Evolutionary conservation across 2,329 filamentous ascomycete species (phyloP), one percentile per base, ranked within the genome.

Genomic region (Pseudocercospora ulei): DNA sequence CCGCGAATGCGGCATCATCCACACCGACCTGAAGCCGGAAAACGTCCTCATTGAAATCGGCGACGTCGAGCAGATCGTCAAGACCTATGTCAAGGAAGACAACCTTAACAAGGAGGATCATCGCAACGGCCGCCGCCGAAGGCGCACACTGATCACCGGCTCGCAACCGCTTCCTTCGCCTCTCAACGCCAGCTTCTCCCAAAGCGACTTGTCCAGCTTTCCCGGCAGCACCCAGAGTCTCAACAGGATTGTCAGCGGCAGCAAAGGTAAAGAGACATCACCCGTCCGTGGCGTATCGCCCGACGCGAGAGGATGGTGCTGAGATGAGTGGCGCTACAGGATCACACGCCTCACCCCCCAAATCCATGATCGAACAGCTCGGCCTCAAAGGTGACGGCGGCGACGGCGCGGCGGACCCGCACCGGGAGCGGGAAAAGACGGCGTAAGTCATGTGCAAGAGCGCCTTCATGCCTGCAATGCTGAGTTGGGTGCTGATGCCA

Each of bases 31-130:
- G 53, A 95, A 98, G 64, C 90, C 90, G 31, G 90, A 98, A 62
- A 98, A 98, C 58, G 90, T 98, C 19, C 71, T 98, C 50, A 96
- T 98, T 60, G 90, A 98, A 65, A 96, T 98, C 57, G 90, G 90
- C 51, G 90, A 98, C 55, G 90, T 98, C 34, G 90, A 98, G 68
- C 85, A 96, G 63, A 96, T 96, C 47, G 90, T 98, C 42, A 88
- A 94, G 65, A 86, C 83, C 44, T 88, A 92, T 48, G 88, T 98
- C 39, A 88, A 94, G 64, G 83, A 78, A 46, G 82, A 90, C 34
- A 38, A 67, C 12, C 62, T 63, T 47, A 75, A 75, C 53, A 80
- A 82, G 45, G 85, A 92, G 59, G 86, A 87, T 60, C 86, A 93
- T 58, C 75, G 87, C 50, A 96, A 95, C 62, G 88, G 90, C 36